A percentile compares a stretch with the other conserved stretches of the same genome.
These are phyloP conservation scores for Aspergillus sp. DNA, from an alignment of 2,329 filamentous ascomycete species.

Conservation along the genomic window DNA sequence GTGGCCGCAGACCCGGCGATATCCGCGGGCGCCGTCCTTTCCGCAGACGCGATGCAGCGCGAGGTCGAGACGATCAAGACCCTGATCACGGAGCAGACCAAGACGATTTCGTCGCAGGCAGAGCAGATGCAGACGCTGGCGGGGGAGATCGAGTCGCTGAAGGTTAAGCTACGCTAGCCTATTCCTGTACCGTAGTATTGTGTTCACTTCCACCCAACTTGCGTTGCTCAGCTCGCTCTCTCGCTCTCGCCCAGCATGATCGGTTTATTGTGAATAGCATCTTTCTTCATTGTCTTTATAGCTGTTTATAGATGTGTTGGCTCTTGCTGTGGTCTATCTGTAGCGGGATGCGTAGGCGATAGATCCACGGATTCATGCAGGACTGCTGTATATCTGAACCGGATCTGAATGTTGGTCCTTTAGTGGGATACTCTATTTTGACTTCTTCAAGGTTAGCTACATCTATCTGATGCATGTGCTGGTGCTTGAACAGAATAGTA, in stretches of 20 bases:
- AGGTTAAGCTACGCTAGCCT: constrained; percentile 56
- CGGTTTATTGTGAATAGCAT: neutral
- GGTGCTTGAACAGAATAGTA: too few relatives aligned
- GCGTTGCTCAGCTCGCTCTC: neutral
- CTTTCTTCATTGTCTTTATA: neutral
- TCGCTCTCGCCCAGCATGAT: too few relatives aligned
- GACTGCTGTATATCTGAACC: too few relatives aligned
- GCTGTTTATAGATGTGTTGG: neutral
- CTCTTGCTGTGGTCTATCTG: too few relatives aligned
- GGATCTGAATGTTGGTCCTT: too few relatives aligned
- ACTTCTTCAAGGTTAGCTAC: too few relatives aligned
- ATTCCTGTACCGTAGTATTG: neutral
- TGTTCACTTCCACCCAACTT: constrained; percentile 1
- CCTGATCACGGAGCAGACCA: constrained; percentile 66
- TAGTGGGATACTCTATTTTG: too few relatives aligned
- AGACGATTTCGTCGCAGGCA: constrained; percentile 66
- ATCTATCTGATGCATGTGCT: too few relatives aligned
- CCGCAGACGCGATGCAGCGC: constrained; percentile 49
- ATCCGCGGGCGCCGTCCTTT: constrained; percentile 18
- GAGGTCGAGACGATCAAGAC: constrained; percentile 68
- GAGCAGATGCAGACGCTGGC: constrained; percentile 63
- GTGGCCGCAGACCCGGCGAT: constrained; percentile 10
- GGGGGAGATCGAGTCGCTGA: constrained; percentile 68
- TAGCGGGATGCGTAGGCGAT: too few relatives aligned
- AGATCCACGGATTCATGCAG: too few relatives aligned